phyloP scores from a whole-genome alignment of 192 early-diverging fungal species.

The Linnemannia hyalina region DNA sequence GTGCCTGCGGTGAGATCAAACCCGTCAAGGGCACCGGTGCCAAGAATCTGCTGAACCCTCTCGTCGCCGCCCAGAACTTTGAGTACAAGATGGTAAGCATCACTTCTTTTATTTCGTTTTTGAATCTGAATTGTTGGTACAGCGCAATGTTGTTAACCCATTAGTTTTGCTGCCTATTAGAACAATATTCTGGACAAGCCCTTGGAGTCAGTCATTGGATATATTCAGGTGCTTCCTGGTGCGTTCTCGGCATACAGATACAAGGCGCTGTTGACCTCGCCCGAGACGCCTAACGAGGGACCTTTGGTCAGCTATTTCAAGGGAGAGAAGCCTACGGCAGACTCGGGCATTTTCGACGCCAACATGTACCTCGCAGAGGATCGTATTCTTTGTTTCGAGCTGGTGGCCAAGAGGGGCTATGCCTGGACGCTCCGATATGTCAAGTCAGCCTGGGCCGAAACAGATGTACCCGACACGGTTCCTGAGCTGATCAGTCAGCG shows the following conservation, averaged over 20 bases:
- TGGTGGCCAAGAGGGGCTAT: conserved; percentile 73
- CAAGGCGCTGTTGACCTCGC: conserved; percentile 70
- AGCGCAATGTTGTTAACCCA: neutral
- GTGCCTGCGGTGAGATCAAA: conserved; percentile 87
- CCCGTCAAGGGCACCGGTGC: conserved; percentile 63
- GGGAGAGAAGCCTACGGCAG: conserved; percentile 67
- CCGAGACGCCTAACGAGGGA: conserved; percentile 62
- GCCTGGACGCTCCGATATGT: conserved; percentile 78
- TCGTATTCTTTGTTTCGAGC: conserved; percentile 88
- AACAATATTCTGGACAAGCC: conserved; percentile 85
- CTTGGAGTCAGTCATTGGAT: conserved; percentile 79
- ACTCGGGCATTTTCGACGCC: conserved; percentile 62
- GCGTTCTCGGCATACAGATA: conserved; percentile 86
- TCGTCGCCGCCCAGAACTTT: conserved; percentile 84
- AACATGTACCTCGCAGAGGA: conserved; percentile 82
- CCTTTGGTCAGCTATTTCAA: conserved; percentile 80
- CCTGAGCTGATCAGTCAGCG: conserved; percentile 86
- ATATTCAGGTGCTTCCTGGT: conserved; percentile 86
- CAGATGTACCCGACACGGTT: conserved; percentile 80
- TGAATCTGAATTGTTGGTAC: too few relatives aligned
- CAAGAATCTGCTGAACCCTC: conserved; percentile 75
- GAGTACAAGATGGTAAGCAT: conserved; percentile 78
- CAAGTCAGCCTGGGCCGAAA: conserved; percentile 73
- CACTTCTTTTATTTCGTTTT: neutral
- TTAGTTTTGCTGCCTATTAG: neutral